Evolutionary conservation across 306 rosid genomes (phyloP), one percentile per base, ranked within the genome.

Genomic region (Trichosanthes cucumerina): DNA sequence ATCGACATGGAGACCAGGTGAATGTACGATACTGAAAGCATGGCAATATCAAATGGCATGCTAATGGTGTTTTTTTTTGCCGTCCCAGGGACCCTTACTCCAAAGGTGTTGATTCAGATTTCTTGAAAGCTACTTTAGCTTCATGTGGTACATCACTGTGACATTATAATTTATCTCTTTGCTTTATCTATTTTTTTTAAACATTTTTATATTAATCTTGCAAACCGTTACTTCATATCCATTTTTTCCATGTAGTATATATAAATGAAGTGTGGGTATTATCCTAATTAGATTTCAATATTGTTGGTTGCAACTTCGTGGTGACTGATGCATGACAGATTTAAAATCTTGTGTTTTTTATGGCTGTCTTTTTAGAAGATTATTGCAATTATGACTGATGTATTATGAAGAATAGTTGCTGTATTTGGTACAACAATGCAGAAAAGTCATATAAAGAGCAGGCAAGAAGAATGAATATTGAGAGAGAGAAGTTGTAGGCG

Each of bases 71-170:
- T 9, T 44, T 44, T 44, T 44, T 11, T 44, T 9, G 15, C 11
- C 11, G 14, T 44, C 10, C 14, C 49, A 44, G 98, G 98, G 96
- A 91, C 88, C 98, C 98, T 34, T 88, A 89, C 84, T 84, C 97
- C 7, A 86, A 84, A 78, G 90, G 90, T 24, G 93, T 89, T 58
- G 82, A 91, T 88, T 38, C 90, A 26, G 92, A 88, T 83, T 72
- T 82, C 81, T 88, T 93, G 49, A 90, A 86, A 89, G 88, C 96
- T 78, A 88, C 96, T 80, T 86, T 91, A 31, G 93, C 96, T 78
- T 84, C 91, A 50, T 88, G 83, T 24, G 97, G 96, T 93, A 88
- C 81, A 49, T 64, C 68, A 52, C 49, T 56, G 19, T 16, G 44
- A 41, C 56, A 13, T 74, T 79, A 39, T 26, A 44, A 71, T 46